phyloP scores from a whole-genome alignment of 805 yeast genomes.

The Ogataea dorogensis region DNA sequence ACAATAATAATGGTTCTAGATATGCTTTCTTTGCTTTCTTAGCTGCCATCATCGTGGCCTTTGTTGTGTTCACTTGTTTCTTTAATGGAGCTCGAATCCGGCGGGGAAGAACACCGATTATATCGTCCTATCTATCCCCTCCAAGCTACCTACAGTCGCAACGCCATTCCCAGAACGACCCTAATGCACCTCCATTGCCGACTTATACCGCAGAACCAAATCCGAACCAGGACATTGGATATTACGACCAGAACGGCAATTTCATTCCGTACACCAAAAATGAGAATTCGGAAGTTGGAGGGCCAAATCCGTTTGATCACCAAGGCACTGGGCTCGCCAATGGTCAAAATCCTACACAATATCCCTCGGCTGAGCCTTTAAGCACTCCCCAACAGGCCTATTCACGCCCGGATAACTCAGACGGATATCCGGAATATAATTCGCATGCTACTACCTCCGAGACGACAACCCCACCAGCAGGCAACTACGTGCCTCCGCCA shows the following conservation, averaged over 20 bases:
- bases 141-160: constrained; percentile 73
- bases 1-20: constrained; percentile 37
- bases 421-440: constrained; percentile 5
- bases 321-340: constrained; percentile 14
- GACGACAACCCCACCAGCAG: background rate
- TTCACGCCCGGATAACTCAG: constrained; percentile 16
- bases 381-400: constrained; percentile 11
- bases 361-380: constrained; percentile 13
- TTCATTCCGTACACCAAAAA: constrained; percentile 37
- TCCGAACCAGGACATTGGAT: constrained; percentile 70
- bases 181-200: constrained; percentile 51
- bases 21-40: constrained; percentile 70
- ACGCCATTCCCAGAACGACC: constrained; percentile 42
- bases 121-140: constrained; percentile 56
- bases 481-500: constrained; percentile 20
- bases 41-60: constrained; percentile 44
- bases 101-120: constrained; percentile 59
- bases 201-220: constrained; percentile 65
- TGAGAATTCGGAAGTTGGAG: background rate
- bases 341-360: constrained; percentile 1
- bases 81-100: constrained; percentile 53
- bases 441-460: constrained; percentile 3
- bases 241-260: constrained; percentile 63
- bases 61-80: constrained; percentile 50
- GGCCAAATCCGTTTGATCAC: constrained; percentile 5